phyloP scores from a whole-genome alignment of 1,284 basidiomycete species.

The Fomitopsis palustris region DNA sequence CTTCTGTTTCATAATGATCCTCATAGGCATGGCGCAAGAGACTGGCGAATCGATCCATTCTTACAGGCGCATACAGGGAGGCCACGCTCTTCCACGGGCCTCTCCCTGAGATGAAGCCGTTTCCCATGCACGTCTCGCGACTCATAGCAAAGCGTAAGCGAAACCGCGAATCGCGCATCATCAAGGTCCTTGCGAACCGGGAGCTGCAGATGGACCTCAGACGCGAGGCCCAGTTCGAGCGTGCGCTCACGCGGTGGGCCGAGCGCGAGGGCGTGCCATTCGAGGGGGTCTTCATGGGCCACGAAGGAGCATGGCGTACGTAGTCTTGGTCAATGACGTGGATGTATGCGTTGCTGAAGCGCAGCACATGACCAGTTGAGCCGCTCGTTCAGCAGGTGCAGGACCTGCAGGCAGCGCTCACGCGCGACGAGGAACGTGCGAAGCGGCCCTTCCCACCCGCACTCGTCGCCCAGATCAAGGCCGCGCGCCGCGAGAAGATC shows the following conservation, averaged over 20 bases:
- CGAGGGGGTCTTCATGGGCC: conserved; percentile 22
- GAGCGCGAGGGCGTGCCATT: conserved; percentile 16
- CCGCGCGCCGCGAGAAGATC: conserved; percentile 55
- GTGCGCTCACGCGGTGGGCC: conserved; percentile 25
- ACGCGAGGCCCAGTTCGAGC: conserved; percentile 57
- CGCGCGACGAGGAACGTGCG: conserved; percentile 38
- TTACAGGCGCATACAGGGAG: conserved; percentile 66
- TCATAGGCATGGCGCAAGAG: conserved; percentile 47
- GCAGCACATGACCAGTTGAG: not conserved
- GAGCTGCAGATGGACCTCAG: conserved; percentile 43
- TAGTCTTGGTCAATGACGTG: conserved; percentile 9
- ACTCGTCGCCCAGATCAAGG: conserved; percentile 45
- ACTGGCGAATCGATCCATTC: conserved; percentile 52
- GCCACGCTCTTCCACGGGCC: conserved; percentile 61
- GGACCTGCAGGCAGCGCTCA: conserved; percentile 31
- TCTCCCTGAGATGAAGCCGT: conserved; percentile 74
- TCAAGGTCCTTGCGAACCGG: conserved; percentile 27
- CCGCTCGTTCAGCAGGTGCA: conserved; percentile 17
- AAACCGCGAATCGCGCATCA: conserved; percentile 45
- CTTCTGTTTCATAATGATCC: not conserved
- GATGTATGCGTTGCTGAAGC: not conserved
- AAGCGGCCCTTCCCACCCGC: conserved; percentile 41
- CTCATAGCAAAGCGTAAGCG: conserved; percentile 64
- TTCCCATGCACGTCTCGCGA: conserved; percentile 62
- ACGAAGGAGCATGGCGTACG: conserved; percentile 40